Percentiles rank a stretch among this genome's conserved stretches.
Conservation (phyloP, 164 flowering plant genomes). For the Hamamelis virginiana region DNA sequence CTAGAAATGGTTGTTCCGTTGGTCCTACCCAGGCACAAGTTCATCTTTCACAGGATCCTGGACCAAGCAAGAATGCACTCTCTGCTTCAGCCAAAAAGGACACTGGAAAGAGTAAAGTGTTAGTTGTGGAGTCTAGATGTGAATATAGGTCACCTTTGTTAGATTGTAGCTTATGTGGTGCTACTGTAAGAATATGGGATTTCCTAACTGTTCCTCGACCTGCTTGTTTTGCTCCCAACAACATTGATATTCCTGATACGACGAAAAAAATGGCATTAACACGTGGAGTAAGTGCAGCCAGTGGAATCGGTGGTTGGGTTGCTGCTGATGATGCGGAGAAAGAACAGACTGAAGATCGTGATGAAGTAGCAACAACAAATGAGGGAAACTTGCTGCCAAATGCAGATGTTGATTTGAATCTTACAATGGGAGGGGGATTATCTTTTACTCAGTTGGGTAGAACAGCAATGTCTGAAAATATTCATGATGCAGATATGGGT, state of each 20-base stretch:
- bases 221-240: constrained; percentile 57
- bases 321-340: constrained; percentile 69
- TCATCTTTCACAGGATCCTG: constrained; percentile 49
- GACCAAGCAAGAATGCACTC: constrained; percentile 53
- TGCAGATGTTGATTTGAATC: constrained; percentile 68
- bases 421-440: constrained; percentile 67
- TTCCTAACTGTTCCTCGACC: constrained; percentile 81
- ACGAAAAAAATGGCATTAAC: constrained; percentile 78
- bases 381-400: constrained; percentile 43
- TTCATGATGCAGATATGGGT: constrained; percentile 47
- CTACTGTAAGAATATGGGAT: constrained; percentile 86
- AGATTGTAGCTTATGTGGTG: constrained; percentile 97
- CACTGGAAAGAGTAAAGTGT: constrained; percentile 52
- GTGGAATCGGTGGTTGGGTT: constrained; percentile 93
- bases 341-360: constrained; percentile 76
- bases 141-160: constrained; percentile 80
- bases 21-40: constrained; percentile 49
- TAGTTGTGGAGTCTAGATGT: constrained; percentile 51
- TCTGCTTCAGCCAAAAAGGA: constrained; percentile 60
- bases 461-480: constrained; percentile 34
- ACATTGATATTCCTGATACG: constrained; percentile 62
- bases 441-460: constrained; percentile 38
- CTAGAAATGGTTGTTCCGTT: constrained; percentile 75
- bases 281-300: constrained; percentile 95
- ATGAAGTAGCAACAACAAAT: constrained; percentile 78